phyloP scores from a whole-genome alignment of 2,329 filamentous ascomycete species.

The Aspergillus fructus region DNA sequence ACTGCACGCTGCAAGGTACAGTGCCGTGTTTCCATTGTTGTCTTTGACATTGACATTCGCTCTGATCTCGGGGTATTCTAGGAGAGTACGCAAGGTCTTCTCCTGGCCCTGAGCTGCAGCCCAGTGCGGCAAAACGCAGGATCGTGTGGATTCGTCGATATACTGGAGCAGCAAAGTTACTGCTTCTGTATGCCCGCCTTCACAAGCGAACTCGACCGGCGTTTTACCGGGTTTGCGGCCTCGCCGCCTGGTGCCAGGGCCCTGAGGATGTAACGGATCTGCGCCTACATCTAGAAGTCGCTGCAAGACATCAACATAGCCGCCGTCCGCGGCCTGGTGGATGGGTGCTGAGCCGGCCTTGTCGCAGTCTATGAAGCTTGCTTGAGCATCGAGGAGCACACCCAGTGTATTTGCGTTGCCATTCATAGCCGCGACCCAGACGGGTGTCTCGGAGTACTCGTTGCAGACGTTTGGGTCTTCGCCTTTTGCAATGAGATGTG shows the following conservation, averaged over 20 bases:
- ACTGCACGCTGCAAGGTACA: neutral
- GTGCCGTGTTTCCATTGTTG: neutral
- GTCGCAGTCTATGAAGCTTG: neutral
- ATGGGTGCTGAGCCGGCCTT: neutral
- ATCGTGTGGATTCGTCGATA: neutral
- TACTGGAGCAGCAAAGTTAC: neutral
- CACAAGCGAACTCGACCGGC: neutral
- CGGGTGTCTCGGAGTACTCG: neutral
- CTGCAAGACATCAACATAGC: neutral
- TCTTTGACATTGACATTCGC: neutral
- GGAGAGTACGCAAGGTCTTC: neutral
- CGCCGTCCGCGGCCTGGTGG: slow-evolving; percentile 2
- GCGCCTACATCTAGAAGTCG: slow-evolving; percentile 1
- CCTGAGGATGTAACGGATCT: neutral
- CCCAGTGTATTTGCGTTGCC: neutral
- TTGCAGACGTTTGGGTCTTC: neutral
- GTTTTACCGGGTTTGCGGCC: neutral
- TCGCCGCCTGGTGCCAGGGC: neutral
- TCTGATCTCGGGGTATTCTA: neutral
- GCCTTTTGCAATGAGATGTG: neutral
- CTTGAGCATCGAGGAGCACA: neutral
- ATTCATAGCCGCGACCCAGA: neutral
- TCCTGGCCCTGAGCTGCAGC: neutral
- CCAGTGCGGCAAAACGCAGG: neutral
- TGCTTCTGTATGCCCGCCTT: neutral